Evolutionary conservation across 352 stramenopile genomes (phyloP).

Genomic region (Pythium grandisporangium): DNA sequence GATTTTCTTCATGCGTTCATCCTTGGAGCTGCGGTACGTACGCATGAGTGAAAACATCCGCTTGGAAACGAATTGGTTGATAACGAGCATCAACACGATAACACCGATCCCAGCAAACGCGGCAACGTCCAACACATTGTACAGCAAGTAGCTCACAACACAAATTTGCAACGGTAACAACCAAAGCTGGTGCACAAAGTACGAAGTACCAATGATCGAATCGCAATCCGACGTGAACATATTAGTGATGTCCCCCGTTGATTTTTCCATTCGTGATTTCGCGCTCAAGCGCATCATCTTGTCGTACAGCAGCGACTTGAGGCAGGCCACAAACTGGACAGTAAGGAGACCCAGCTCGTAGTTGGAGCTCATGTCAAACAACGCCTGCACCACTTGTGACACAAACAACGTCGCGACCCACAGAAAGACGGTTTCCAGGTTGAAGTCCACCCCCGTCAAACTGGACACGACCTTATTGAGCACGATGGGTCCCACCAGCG

Average conservation of each 20-base stretch:
- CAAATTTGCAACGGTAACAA: slow-evolving; percentile 37
- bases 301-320: slow-evolving; percentile 37
- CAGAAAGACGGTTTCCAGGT: slow-evolving; percentile 8
- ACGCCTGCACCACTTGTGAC: slow-evolving; percentile 28
- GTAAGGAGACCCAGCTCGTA: slow-evolving; percentile 30
- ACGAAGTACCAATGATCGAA: slow-evolving; percentile 21
- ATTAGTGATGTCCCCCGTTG: slow-evolving; percentile 35
- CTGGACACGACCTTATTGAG: slow-evolving; percentile 21
- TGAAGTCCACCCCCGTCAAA: slow-evolving; percentile 12
- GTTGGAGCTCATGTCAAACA: slow-evolving; percentile 26
- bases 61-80: slow-evolving; percentile 26
- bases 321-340: slow-evolving; percentile 30
- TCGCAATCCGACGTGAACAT: slow-evolving; percentile 38
- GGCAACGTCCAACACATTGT: slow-evolving; percentile 24
- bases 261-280: slow-evolving; percentile 22
- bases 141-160: slow-evolving; percentile 33
- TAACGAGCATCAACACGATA: slow-evolving; percentile 20
- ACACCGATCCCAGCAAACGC: slow-evolving; percentile 27
- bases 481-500: slow-evolving; percentile 25
- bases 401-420: slow-evolving; percentile 28
- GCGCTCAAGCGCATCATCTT: slow-evolving; percentile 31
- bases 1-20: slow-evolving; percentile 43
- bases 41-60: slow-evolving; percentile 19
- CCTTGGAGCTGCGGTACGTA: slow-evolving; percentile 24
- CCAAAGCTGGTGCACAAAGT: slow-evolving; percentile 47